phyloP scores from a whole-genome alignment of 257 asterid species.

The Echites panduratus region DNA sequence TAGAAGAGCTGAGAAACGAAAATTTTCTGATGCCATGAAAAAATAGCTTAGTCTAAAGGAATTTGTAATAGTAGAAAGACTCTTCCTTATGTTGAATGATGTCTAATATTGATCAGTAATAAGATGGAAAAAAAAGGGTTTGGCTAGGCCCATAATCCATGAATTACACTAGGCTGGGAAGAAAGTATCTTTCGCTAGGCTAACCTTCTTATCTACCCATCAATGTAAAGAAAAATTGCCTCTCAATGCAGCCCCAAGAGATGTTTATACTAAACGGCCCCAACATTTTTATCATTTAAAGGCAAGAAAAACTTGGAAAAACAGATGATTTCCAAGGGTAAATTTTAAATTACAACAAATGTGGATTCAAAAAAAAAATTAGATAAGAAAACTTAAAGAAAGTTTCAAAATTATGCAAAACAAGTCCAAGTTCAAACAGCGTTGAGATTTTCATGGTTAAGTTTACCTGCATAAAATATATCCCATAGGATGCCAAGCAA shows the following conservation, averaged over 20 bases:
- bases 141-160: not conserved
- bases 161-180: not conserved
- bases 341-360: no score
- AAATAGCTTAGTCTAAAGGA: not conserved
- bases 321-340: no score
- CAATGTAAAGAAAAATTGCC: not conserved
- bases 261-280: no score
- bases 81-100: no score
- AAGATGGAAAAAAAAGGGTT: not conserved
- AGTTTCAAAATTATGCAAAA: not conserved
- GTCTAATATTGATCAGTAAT: not conserved
- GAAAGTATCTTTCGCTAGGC: not conserved
- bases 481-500: constrained; percentile 99
- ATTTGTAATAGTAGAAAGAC: not conserved
- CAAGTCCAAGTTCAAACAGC: not conserved
- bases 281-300: no score
- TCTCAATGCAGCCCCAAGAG: not conserved
- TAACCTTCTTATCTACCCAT: not conserved
- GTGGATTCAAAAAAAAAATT: no score
- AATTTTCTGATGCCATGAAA: not conserved
- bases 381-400: no score
- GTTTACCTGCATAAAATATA: constrained; percentile 88
- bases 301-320: no score
- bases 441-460: not conserved
- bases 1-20: not conserved